phyloP scores from a whole-genome alignment of 106 monocot genomes.

The Hemerocallis citrina region DNA sequence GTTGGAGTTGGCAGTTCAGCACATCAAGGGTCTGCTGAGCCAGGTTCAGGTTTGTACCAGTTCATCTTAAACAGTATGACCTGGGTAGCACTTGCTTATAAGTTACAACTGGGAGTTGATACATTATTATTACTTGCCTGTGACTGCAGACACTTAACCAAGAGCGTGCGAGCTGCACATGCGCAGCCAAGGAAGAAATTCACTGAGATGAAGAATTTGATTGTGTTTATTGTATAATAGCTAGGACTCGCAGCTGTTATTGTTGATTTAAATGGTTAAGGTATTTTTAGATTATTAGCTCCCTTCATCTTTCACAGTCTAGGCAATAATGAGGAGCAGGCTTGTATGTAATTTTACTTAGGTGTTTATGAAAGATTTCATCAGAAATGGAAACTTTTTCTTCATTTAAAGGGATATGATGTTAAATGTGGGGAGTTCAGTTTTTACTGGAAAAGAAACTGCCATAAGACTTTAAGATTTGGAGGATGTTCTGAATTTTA shows the following conservation, averaged over 20 bases:
- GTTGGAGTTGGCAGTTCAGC: slow-evolving; percentile 74
- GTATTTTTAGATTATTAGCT: neutral
- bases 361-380: slow-evolving; percentile 2
- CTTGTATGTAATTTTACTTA: neutral
- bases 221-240: too few species aligned
- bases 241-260: too few species aligned
- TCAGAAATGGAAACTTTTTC: neutral
- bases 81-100: neutral
- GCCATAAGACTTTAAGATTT: too few species aligned
- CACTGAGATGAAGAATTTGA: too few species aligned
- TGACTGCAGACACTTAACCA: slow-evolving; percentile 22
- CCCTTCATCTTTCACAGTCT: neutral
- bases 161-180: slow-evolving; percentile 35
- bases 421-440: too few species aligned
- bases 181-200: slow-evolving; percentile 25
- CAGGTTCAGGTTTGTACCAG: slow-evolving; percentile 42
- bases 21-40: slow-evolving; percentile 52
- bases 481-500: too few species aligned
- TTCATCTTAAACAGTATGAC: neutral
- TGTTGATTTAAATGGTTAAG: too few species aligned
- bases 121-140: too few species aligned
- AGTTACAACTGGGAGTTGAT: neutral
- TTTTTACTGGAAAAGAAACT: too few species aligned
- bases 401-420: neutral
- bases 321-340: neutral